Evolutionary conservation across 177 flowering plant species (phyloP).

Genomic region (Tripterygium wilfordii): DNA sequence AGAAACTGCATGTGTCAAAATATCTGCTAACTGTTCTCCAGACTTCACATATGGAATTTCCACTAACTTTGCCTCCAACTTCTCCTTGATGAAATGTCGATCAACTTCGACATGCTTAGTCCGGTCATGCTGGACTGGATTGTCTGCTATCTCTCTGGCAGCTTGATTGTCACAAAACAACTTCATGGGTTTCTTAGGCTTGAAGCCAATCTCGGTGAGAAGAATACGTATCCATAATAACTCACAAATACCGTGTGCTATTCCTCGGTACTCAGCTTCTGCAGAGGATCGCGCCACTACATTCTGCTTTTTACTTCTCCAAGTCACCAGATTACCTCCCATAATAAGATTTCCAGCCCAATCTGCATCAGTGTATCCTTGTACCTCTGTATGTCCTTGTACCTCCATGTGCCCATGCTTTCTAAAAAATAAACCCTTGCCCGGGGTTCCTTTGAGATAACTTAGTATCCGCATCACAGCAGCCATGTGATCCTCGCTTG

Average conservation of each 20-base stretch:
- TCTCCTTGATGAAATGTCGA: slow-evolving; percentile 6
- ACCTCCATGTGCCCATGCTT: not conserved
- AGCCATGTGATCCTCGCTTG: too few species aligned
- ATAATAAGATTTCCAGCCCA: too few species aligned
- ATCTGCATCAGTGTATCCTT: slow-evolving; percentile 3
- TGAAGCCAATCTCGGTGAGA: not conserved
- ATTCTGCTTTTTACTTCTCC: not conserved
- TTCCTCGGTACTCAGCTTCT: not conserved
- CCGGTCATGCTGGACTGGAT: slow-evolving; percentile 1
- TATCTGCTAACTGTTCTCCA: not conserved
- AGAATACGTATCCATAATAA: not conserved
- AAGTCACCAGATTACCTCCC: not conserved
- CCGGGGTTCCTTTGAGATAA: not conserved
- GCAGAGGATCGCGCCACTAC: not conserved
- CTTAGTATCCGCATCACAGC: not conserved
- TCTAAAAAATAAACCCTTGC: not conserved
- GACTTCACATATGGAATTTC: not conserved
- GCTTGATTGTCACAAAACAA: slow-evolving; percentile 8
- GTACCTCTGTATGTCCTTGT: too few species aligned
- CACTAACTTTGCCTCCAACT: not conserved
- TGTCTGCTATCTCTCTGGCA: not conserved
- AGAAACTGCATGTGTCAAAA: not conserved
- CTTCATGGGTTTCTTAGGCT: not conserved
- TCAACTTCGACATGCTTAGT: slow-evolving; percentile 9
- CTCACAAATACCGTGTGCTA: not conserved